Evolutionary conservation across 2,329 filamentous ascomycete genomes (phyloP), one percentile per base, ranked within the genome.

Genomic region (Cladosporium sp.): DNA sequence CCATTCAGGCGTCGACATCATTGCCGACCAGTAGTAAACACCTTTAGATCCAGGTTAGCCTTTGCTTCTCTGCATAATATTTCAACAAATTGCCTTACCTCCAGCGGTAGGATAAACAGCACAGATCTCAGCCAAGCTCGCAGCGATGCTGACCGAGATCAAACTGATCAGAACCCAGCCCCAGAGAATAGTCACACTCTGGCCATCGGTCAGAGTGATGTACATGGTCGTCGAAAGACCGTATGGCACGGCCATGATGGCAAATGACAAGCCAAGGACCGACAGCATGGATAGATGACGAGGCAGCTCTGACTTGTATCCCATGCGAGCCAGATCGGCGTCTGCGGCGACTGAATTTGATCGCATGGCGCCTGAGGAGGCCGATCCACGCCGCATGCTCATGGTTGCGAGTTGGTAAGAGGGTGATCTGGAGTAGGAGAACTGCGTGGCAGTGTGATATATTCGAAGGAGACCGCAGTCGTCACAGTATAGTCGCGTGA

Each of bases 181-280:
- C 83, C 86, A 91, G 69, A 91, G 79, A 48, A 91, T 83, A 26
- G 88, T 90, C 18, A 91, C 89, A 51, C 83, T 83, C 75, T 90
- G 87, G 25, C 89, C 89, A 75, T 91, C 88, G 21, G 84, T 84
- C 30, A 91, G 81, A 25, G 86, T 87, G 74, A 90, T 89, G 77
- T 86, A 88, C 67, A 91, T 80, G 1, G 89, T 91, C 18, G 89
- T 91, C 32, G 83, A 86, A 43, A 91, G 80, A 39, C 89, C 89
- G 70, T 88, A 90, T 0, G 88, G 88, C 13, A 88, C 88, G 13
- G 89, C 89, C 88, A 91, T 91, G 76, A 92, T 91, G 60, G 89
- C 89, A 73, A 91, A 91, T 53, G 88, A 90, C 77, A 89, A 72
- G 59, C 89, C 89, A 53, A 91, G 79, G 30, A 91, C 86, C 72